phyloP scores from a whole-genome alignment of 2,329 filamentous ascomycete species.

The Colletotrichum gloeosporioides region DNA sequence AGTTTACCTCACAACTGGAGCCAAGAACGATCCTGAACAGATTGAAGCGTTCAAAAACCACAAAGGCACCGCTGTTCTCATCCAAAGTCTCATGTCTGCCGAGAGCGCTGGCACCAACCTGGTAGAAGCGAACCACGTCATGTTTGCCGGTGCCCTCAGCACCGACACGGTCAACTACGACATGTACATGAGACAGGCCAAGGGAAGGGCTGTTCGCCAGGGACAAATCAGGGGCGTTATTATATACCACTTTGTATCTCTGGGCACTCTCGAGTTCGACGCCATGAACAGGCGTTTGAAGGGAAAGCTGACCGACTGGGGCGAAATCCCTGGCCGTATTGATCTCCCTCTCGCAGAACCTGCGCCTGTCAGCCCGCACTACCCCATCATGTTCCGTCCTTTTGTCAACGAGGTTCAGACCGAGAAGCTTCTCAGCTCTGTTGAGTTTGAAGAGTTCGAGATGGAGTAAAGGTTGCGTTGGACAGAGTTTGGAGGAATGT shows the following conservation, averaged over 20 bases:
- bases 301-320: not conserved
- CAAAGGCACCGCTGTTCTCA: constrained; percentile 30
- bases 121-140: constrained; percentile 45
- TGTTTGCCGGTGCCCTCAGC: constrained; percentile 43
- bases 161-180: constrained; percentile 35
- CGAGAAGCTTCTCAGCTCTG: not conserved
- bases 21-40: not conserved
- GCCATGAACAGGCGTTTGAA: constrained; percentile 28
- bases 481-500: not conserved
- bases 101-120: constrained; percentile 47
- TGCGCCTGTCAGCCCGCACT: not conserved
- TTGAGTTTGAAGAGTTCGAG: constrained; percentile 12
- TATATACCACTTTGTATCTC: constrained; percentile 44
- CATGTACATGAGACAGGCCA: constrained; percentile 43
- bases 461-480: not conserved
- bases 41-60: constrained; percentile 33
- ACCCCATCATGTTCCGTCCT: not conserved
- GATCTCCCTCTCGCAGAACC: not conserved
- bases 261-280: constrained; percentile 45
- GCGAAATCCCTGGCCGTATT: not conserved
- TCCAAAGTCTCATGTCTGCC: constrained; percentile 42
- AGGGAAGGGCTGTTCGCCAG: constrained; percentile 42
- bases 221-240: constrained; percentile 42
- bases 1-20: constrained; percentile 13
- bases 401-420: not conserved